Evolutionary conservation across 2,329 filamentous ascomycete species (phyloP).

Genomic region (Diaporthe sp.): DNA sequence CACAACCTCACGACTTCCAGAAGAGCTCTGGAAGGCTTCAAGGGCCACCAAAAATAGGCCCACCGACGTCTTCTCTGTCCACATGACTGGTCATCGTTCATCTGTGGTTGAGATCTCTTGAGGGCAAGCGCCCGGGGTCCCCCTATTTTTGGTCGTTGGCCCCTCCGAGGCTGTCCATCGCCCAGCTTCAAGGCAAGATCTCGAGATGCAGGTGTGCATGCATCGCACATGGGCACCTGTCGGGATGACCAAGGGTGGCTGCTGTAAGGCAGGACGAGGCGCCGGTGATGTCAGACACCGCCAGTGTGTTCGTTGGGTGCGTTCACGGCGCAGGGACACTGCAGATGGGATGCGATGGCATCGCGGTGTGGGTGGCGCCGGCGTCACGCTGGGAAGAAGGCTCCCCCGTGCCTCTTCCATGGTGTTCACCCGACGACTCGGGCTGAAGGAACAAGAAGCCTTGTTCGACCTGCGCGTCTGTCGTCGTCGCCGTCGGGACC

Average conservation of each 20-base stretch:
- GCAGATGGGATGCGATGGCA: constrained; percentile 17
- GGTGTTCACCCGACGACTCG: background rate
- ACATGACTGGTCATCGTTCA: constrained; percentile 13
- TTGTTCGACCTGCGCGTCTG: background rate
- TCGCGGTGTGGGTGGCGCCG: background rate
- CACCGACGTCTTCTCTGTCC: background rate
- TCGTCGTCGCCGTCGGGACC: background rate
- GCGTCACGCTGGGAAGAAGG: constrained; percentile 33
- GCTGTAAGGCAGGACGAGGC: constrained; percentile 4
- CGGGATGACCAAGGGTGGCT: background rate
- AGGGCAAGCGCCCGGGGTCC: constrained; percentile 4
- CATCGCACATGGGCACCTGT: constrained; percentile 1
- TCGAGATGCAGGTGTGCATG: constrained; percentile 32
- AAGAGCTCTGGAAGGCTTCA: background rate
- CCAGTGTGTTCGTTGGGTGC: background rate
- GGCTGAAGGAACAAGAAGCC: constrained; percentile 6
- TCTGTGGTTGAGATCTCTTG: constrained; percentile 1
- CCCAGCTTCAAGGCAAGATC: constrained; percentile 29
- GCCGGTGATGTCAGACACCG: background rate
- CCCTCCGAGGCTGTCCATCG: background rate
- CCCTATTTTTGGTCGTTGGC: background rate
- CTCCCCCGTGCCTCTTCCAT: background rate
- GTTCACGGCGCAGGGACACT: background rate
- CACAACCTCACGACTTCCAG: constrained; percentile 27
- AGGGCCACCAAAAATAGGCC: constrained; percentile 12